Conservation (phyloP, 768 basidiomycete species). For the Arthromyces matolae region DNA sequence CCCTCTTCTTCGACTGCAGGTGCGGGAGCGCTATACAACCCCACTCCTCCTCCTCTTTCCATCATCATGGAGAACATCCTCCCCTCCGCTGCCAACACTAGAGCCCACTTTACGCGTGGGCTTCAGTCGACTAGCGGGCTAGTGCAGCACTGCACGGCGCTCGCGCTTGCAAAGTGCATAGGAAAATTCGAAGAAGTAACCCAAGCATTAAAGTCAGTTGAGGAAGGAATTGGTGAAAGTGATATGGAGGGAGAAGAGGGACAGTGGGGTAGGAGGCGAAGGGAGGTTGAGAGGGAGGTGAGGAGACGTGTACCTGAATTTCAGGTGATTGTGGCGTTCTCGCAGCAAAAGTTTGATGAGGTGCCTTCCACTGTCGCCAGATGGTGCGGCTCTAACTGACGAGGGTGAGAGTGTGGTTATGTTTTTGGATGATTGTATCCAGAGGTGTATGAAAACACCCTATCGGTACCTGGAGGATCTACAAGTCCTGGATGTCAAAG, state of each 20-base stretch:
- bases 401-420: conserved; percentile 54
- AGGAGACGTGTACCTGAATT: conserved; percentile 81
- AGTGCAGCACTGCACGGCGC: conserved; percentile 82
- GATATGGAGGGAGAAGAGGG: conserved; percentile 64
- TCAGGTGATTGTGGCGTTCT: conserved; percentile 79
- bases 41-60: conserved; percentile 70
- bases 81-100: conserved; percentile 67
- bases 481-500: conserved; percentile 27
- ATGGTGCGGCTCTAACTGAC: conserved; percentile 48
- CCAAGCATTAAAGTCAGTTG: conserved; percentile 44
- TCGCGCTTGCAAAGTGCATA: conserved; percentile 73
- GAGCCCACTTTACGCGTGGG: conserved; percentile 76
- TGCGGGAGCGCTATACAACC: conserved; percentile 55
- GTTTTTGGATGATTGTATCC: conserved; percentile 86
- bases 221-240: conserved; percentile 54
- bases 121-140: conserved; percentile 67
- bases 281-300: conserved; percentile 73
- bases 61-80: conserved; percentile 75
- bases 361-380: conserved; percentile 32
- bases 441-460: conserved; percentile 77
- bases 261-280: conserved; percentile 63
- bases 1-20: too few species aligned
- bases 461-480: conserved; percentile 83
- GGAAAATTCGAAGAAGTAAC: conserved; percentile 63
- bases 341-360: conserved; percentile 47